These are phyloP conservation scores for Trametes cubensis DNA, from an alignment of 768 basidiomycete genomes.

Conservation along the genomic window DNA sequence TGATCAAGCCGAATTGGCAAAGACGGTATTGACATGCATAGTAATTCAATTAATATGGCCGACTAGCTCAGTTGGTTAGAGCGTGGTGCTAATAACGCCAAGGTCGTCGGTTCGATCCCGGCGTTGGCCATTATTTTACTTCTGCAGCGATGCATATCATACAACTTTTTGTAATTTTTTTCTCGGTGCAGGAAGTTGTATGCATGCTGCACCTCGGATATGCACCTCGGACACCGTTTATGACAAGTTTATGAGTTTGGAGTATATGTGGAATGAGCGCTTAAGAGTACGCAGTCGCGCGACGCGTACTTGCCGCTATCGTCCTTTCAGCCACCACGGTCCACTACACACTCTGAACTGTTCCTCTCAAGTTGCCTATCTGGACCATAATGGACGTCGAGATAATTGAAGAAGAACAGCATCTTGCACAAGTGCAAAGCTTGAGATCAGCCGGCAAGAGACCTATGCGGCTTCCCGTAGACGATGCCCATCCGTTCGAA, in stretches of 20 bases:
- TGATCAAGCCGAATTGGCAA: too few relatives aligned
- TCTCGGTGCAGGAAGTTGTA: too few relatives aligned
- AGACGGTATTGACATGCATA: too few relatives aligned
- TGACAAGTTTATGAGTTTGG: too few relatives aligned
- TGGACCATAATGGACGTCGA: conserved; percentile 20
- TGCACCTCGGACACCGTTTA: too few relatives aligned
- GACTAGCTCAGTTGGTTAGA: conserved; percentile 95
- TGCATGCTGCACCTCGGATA: too few relatives aligned
- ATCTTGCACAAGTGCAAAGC: not conserved
- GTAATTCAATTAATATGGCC: too few relatives aligned
- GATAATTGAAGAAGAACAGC: conserved; percentile 11
- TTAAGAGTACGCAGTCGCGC: not conserved
- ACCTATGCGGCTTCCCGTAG: conserved; percentile 41
- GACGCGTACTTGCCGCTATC: not conserved
- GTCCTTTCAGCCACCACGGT: not conserved
- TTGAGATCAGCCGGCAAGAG: conserved; percentile 16
- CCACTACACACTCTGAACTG: not conserved
- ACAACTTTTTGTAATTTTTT: too few relatives aligned
- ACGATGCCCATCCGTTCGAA: conserved; percentile 86
- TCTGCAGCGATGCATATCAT: too few relatives aligned
- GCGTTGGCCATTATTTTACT: conserved; percentile 26
- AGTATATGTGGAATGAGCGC: too few relatives aligned
- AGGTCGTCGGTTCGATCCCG: conserved; percentile 31
- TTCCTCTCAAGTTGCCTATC: not conserved
- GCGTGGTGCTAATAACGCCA: conserved; percentile 75